A percentile compares a stretch with the other conserved stretches of the same genome.
Conservation (phyloP, 2,329 filamentous ascomycete species). For the Colletotrichum destructivum region DNA sequence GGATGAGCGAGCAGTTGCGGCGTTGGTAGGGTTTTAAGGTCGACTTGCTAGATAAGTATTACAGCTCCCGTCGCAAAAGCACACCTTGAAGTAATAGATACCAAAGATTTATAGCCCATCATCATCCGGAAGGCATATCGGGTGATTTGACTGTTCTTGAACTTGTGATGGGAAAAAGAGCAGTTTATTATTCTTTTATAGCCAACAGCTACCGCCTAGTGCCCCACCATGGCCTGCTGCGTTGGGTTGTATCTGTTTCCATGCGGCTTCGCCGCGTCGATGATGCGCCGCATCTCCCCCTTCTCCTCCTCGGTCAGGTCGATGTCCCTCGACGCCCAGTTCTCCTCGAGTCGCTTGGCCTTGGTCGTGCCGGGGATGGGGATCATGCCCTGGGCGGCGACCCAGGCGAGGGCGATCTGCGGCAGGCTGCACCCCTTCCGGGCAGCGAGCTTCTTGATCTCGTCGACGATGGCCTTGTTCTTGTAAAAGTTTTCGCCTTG, state of each 20-base stretch:
- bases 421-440: slow-evolving; percentile 52
- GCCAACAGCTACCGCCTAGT: neutral
- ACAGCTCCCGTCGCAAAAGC: slow-evolving; percentile 22
- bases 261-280: slow-evolving; percentile 55
- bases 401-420: slow-evolving; percentile 58
- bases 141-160: too few relatives aligned
- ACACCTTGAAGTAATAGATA: neutral
- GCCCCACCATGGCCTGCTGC: neutral
- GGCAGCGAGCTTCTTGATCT: slow-evolving; percentile 57
- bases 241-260: slow-evolving; percentile 52
- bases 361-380: slow-evolving; percentile 64
- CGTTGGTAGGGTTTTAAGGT: slow-evolving; percentile 22
- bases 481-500: slow-evolving; percentile 63
- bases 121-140: too few relatives aligned
- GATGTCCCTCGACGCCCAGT: slow-evolving; percentile 55
- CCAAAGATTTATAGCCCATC: neutral
- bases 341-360: slow-evolving; percentile 55
- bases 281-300: slow-evolving; percentile 55
- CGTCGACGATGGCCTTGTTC: slow-evolving; percentile 58
- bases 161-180: neutral
- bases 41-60: slow-evolving; percentile 25
- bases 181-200: neutral
- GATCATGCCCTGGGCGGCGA: slow-evolving; percentile 58
- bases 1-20: slow-evolving; percentile 12
- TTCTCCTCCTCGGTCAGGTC: slow-evolving; percentile 56